Evolutionary conservation across 768 basidiomycete genomes (phyloP).

Genomic region (Neoboletus subvelutipes): DNA sequence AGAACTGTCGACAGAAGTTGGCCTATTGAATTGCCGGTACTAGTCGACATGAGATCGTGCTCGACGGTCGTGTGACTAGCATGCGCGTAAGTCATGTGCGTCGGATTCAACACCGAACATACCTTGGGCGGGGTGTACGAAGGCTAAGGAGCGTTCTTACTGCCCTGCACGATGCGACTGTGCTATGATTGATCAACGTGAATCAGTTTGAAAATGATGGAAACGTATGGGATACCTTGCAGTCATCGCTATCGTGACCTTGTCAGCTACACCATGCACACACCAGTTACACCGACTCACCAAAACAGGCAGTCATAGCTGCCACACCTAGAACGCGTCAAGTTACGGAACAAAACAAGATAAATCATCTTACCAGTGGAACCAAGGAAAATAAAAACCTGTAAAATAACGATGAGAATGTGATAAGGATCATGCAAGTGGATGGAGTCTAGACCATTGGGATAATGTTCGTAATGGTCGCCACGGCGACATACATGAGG

Average conservation of each 20-base stretch:
- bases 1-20: not conserved
- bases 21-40: not conserved
- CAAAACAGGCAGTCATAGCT: not conserved
- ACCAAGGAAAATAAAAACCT: too few species aligned
- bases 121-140: not conserved
- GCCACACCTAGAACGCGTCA: constrained; percentile 1
- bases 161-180: not conserved
- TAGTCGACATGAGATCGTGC: not conserved
- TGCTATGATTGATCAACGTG: not conserved
- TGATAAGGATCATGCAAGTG: too few species aligned
- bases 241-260: not conserved
- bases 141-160: not conserved
- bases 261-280: not conserved
- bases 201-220: too few species aligned
- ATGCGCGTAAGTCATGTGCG: not conserved
- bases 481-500: too few species aligned
- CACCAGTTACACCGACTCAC: constrained; percentile 4
- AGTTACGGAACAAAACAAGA: too few species aligned
- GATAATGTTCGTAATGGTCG: too few species aligned
- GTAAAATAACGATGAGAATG: too few species aligned
- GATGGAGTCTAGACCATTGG: too few species aligned
- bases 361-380: too few species aligned
- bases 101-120: not conserved
- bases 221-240: not conserved
- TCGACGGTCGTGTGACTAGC: not conserved